phyloP scores from a whole-genome alignment of 768 basidiomycete species.

The Mycena crocata region DNA sequence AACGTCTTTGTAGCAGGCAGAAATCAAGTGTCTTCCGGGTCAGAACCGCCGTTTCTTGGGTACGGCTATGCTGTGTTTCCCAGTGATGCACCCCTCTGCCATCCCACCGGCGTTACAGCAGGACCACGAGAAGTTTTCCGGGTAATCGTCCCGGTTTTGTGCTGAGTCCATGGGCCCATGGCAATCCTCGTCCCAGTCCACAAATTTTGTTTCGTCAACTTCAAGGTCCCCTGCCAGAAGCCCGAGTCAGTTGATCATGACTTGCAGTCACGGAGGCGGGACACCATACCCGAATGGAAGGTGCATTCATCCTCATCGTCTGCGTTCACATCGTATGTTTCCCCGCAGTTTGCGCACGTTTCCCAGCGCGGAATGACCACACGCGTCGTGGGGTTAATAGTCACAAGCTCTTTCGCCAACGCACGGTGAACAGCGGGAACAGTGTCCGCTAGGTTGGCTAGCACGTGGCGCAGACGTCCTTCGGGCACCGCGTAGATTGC shows the following conservation, averaged over 20 bases:
- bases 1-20: background rate
- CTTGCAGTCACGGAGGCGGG: background rate
- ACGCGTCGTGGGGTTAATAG: conserved; percentile 48
- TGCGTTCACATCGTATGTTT: conserved; percentile 57
- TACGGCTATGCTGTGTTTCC: conserved; percentile 46
- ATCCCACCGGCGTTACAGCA: conserved; percentile 59
- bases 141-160: conserved; percentile 52
- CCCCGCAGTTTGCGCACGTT: conserved; percentile 58
- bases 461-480: conserved; percentile 54
- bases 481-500: conserved; percentile 58
- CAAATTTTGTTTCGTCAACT: conserved; percentile 52
- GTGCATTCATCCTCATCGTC: conserved; percentile 55
- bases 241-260: background rate
- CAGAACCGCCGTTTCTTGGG: conserved; percentile 49
- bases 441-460: conserved; percentile 52
- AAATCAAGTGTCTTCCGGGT: too few relatives aligned
- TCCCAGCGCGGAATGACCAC: conserved; percentile 58
- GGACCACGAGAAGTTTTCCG: conserved; percentile 62
- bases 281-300: conserved; percentile 63
- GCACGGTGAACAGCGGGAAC: conserved; percentile 56
- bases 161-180: conserved; percentile 61
- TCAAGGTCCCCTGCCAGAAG: conserved; percentile 52
- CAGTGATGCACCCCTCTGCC: conserved; percentile 53
- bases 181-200: conserved; percentile 60
- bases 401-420: conserved; percentile 57